These are phyloP conservation scores for Leishmania arabica DNA, from an alignment of 208 protist species.

Conservation along the genomic window DNA sequence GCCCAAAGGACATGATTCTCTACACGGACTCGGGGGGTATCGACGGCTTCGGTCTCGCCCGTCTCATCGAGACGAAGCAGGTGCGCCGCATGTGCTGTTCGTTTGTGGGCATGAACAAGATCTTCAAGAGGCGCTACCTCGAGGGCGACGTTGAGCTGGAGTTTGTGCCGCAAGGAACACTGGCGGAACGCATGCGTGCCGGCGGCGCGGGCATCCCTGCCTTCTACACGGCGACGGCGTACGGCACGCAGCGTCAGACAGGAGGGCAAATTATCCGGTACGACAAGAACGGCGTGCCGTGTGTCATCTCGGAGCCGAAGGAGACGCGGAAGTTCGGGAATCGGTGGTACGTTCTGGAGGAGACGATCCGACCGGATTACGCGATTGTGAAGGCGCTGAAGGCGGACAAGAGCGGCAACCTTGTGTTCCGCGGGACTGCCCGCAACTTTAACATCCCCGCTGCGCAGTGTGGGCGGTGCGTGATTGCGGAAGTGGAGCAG, in stretches of 20 bases:
- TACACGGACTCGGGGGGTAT: slow-evolving; percentile 96
- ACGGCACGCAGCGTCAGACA: slow-evolving; percentile 92
- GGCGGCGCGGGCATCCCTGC: slow-evolving; percentile 97
- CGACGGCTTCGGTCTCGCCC: slow-evolving; percentile 95
- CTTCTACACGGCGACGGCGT: slow-evolving; percentile 97
- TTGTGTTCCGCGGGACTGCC: slow-evolving; percentile 90
- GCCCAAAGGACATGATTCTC: slow-evolving; percentile 91
- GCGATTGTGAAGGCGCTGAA: slow-evolving; percentile 95
- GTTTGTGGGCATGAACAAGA: slow-evolving; percentile 97
- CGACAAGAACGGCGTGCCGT: slow-evolving; percentile 83
- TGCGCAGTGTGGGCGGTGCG: slow-evolving; percentile 88
- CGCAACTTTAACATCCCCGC: slow-evolving; percentile 95
- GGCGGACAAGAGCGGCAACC: slow-evolving; percentile 88
- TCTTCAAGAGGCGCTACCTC: slow-evolving; percentile 95
- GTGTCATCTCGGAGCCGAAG: slow-evolving; percentile 63
- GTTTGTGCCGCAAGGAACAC: slow-evolving; percentile 95
- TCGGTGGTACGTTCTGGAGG: slow-evolving; percentile 92
- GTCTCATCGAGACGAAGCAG: slow-evolving; percentile 93
- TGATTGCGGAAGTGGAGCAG: slow-evolving; percentile 96
- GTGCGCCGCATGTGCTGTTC: slow-evolving; percentile 91
- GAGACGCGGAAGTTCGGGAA: slow-evolving; percentile 92
- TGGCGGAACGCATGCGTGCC: slow-evolving; percentile 95
- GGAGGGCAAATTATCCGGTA: slow-evolving; percentile 95
- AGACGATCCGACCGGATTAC: slow-evolving; percentile 92
- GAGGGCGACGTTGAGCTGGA: slow-evolving; percentile 96